Conservation (phyloP, 2,329 filamentous ascomycete genomes). For the Aspergillus tamarii region DNA sequence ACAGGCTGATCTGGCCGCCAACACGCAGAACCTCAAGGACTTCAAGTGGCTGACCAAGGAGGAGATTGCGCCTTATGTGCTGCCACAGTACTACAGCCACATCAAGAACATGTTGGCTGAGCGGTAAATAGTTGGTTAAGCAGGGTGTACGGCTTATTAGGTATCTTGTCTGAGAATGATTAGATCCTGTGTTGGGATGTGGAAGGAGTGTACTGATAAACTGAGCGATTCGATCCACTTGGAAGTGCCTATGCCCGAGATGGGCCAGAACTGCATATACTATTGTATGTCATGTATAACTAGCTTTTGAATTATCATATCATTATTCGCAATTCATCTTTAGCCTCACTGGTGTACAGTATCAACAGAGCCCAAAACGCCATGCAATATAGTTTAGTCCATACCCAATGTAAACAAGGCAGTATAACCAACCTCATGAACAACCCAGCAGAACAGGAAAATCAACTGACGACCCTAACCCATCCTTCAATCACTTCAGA, state of each 20-base stretch:
- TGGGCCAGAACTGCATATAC: conserved; percentile 38
- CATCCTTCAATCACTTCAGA: conserved; percentile 53
- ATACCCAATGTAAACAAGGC: background rate
- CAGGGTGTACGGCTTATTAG: background rate
- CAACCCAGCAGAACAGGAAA: conserved; percentile 4
- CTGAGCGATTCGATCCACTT: conserved; percentile 4
- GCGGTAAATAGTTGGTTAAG: conserved; percentile 55
- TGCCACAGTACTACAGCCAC: conserved; percentile 69
- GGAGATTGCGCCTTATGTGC: conserved; percentile 73
- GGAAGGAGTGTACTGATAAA: conserved; percentile 19
- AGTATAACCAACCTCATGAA: background rate
- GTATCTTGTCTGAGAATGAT: background rate
- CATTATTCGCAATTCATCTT: conserved; percentile 10
- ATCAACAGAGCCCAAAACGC: conserved; percentile 13
- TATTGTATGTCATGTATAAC: conserved; percentile 43
- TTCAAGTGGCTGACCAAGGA: conserved; percentile 93
- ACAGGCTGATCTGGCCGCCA: conserved; percentile 78
- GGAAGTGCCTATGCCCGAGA: conserved; percentile 12
- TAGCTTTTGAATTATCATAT: conserved; percentile 31
- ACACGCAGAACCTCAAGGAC: conserved; percentile 73
- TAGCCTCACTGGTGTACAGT: conserved; percentile 2
- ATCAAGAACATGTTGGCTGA: conserved; percentile 84
- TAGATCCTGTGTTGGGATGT: background rate
- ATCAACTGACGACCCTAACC: background rate
- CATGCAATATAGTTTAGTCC: conserved; percentile 10